Evolutionary conservation across 805 yeast species (phyloP), one percentile per base, ranked within the genome.

Genomic region (Metschnikowia similis): DNA sequence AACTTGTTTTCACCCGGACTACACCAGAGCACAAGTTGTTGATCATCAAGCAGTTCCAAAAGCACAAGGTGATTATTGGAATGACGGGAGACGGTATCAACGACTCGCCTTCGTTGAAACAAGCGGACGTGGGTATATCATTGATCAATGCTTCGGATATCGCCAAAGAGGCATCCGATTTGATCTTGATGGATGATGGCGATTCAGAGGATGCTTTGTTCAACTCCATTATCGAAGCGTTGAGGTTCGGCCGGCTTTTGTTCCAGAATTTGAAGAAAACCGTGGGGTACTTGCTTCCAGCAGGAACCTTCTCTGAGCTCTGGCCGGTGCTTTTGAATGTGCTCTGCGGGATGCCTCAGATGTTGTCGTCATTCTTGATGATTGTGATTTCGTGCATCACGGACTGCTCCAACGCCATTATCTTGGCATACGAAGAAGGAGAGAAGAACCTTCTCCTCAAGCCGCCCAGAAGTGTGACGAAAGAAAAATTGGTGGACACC

Each of bases 1-100:
- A 75, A 57, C 63, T 77, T 43, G 79, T 78, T 5, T 67, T 67
- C 50, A 59, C 69, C 26, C 60, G 72, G 59, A 66, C 71, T 4
- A 67, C 72, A 1, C 83, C 83, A 1, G 82, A 79, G 51, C 82
- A 78, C 59, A 79, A 79, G 59, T 66, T 79, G 40, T 59, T 63
- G 47, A 79, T 79, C 51, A 79, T 79, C 14, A 66, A 71, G 49
- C 73, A 76, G 50, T 72, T 77, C 48, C 80, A 76, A 37, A 57
- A 58, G 34, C 55, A 61, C 42, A 56, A 57, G 14, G 59, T 60
- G 39, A 50, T 66, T 26, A 65, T 66, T 43, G 71, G 70, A n/a
- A 66, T 66, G 71, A 64, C 66, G 34, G 71, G 71, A 7, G 71
- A 67, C 54, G 72, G 72, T 28, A 63, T 67, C 30, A 67, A 66